Conservation (phyloP, 108 stramenopile genomes). For the Schizochytrium sp. region DNA sequence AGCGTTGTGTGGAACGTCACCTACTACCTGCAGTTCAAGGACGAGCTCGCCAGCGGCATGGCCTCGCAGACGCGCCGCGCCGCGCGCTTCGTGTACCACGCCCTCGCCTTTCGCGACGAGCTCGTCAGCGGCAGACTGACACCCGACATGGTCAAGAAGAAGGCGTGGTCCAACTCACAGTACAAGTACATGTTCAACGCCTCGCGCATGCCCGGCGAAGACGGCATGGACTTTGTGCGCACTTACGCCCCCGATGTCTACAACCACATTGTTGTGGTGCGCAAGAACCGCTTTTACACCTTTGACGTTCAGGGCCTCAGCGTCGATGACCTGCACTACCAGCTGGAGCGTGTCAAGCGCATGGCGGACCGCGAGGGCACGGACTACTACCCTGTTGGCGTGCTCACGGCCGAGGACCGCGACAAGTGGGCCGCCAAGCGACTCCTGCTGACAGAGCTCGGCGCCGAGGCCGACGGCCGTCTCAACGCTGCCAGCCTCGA, state of each 20-base stretch:
- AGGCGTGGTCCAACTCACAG: constrained; percentile 36
- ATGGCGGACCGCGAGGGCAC: constrained; percentile 14
- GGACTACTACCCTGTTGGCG: constrained; percentile 22
- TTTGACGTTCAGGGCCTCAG: constrained; percentile 26
- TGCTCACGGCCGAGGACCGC: constrained; percentile 32
- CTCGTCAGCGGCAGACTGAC: constrained; percentile 27
- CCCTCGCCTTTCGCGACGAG: constrained; percentile 30
- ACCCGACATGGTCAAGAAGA: constrained; percentile 34
- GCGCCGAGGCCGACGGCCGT: background rate
- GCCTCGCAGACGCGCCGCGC: background rate
- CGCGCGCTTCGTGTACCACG: constrained; percentile 27
- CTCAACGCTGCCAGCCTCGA: constrained; percentile 30
- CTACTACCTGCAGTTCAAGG: constrained; percentile 37
- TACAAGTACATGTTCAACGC: constrained; percentile 47
- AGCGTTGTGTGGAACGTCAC: constrained; percentile 35
- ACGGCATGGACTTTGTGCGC: constrained; percentile 26
- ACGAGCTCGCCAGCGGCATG: background rate
- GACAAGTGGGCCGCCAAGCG: constrained; percentile 32
- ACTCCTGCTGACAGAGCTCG: constrained; percentile 29
- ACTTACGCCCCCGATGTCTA: constrained; percentile 31
- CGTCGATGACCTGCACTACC: constrained; percentile 23
- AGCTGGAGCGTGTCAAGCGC: constrained; percentile 30
- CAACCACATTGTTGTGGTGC: constrained; percentile 38
- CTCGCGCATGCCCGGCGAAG: constrained; percentile 25
- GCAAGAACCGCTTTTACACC: constrained; percentile 36